Evolutionary conservation across 2,329 filamentous ascomycete species (phyloP).

Genomic region (Thelonectria discophora): DNA sequence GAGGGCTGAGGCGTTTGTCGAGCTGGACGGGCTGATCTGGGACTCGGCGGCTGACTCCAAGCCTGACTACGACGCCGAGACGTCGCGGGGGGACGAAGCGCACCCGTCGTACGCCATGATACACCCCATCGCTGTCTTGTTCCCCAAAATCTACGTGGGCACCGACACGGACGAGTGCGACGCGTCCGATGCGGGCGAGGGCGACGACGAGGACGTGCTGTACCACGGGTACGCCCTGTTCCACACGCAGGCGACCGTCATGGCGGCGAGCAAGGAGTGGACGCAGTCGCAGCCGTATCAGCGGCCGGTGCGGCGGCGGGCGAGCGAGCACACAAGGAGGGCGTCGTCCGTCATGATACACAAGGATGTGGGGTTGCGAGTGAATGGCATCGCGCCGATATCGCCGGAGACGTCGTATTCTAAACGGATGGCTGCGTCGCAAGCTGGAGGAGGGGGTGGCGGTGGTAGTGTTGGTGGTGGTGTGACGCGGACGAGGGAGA

Average conservation of each 20-base stretch:
- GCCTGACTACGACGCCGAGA: neutral
- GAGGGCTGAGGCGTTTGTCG: neutral
- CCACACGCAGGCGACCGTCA: neutral
- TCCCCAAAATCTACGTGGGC: constrained; percentile 1
- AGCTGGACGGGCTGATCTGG: neutral
- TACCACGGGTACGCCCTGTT: constrained; percentile 7
- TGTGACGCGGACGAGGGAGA: too few species aligned
- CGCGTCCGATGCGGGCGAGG: neutral
- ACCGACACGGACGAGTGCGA: neutral
- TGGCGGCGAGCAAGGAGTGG: constrained; percentile 3
- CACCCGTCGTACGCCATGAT: neutral
- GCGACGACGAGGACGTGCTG: neutral
- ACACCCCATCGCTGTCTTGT: neutral
- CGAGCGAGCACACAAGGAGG: neutral
- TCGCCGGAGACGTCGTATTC: neutral
- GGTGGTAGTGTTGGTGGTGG: too few species aligned
- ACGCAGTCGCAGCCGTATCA: neutral
- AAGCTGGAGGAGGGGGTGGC: neutral
- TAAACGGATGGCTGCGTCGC: neutral
- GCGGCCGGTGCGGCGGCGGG: neutral
- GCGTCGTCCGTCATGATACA: neutral
- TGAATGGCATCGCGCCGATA: neutral
- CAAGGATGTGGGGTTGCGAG: neutral
- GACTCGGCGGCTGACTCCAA: neutral
- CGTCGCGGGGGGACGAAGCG: neutral